A percentile compares a stretch with the other conserved stretches of the same genome.
Conservation (phyloP, 2,329 filamentous ascomycete species). For the Aspergillus uvarum region DNA sequence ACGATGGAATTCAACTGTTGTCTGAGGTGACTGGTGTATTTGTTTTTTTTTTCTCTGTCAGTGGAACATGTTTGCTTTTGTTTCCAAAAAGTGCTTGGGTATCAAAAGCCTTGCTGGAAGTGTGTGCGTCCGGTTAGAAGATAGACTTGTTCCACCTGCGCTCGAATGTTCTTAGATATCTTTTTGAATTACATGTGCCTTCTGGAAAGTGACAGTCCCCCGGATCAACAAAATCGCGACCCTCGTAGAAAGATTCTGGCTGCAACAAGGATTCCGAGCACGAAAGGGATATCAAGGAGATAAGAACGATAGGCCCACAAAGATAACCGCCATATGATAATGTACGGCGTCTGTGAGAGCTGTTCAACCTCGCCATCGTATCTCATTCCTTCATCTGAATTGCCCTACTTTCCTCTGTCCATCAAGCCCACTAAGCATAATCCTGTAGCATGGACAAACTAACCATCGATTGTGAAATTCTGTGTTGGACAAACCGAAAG, state of each 20-base stretch:
- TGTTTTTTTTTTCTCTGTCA: neutral
- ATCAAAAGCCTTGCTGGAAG: neutral
- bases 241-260: too few relatives aligned
- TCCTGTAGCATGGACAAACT: neutral
- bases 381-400: neutral
- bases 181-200: neutral
- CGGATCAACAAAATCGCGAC: neutral
- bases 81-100: constrained; percentile 9
- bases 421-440: neutral
- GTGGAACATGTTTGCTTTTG: constrained; percentile 13
- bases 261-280: neutral
- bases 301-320: neutral
- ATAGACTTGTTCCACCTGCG: neutral
- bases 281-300: neutral
- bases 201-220: neutral
- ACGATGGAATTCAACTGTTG: constrained; percentile 49
- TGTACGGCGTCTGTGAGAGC: neutral
- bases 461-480: too few relatives aligned
- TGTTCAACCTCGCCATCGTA: neutral
- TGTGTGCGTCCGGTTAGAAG: neutral
- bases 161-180: neutral
- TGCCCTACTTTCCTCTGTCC: neutral
- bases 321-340: neutral
- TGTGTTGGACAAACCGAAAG: too few relatives aligned
- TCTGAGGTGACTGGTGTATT: constrained; percentile 32